Evolutionary conservation across 2,329 filamentous ascomycete genomes (phyloP), one percentile per base, ranked within the genome.

Genomic region (Neofusicoccum ribis): DNA sequence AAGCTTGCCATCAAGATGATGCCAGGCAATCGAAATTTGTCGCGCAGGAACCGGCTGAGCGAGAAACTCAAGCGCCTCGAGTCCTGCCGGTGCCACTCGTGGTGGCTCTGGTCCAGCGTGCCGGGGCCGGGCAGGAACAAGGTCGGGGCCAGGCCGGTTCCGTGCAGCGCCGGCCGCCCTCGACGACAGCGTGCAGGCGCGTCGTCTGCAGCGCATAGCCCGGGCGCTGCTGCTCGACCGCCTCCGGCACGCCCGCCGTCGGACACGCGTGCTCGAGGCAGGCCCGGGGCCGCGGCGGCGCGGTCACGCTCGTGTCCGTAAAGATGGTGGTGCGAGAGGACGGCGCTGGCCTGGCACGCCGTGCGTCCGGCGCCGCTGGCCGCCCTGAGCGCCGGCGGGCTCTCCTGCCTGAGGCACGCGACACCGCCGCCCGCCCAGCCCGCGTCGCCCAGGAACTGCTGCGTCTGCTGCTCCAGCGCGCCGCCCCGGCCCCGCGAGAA

Each of bases 251-350:
- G 23, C 61, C 50, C 9, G 61, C 23, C 5, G 41, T 36, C 37
- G 61, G 61, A 23, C 56, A 47, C 5, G 44, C 41, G 34, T 39
- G 27, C 20, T 56, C 41, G 31, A 56, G 39, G 41, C 46, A 47
- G 39, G 11, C 17, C 15, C 23, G n/a, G n/a, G 46, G 56, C 27
- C 41, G 50, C 14, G 15, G 39, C 65, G 79, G 69, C 7, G 64
- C 69, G 4, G 65, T 61, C 12, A 73, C 66, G 15, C 66, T 65
- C 7, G 68, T 59, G 39, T 71, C 68, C 5, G 72, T 67, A 64
- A 78, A 78, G 2, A 73, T 44, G 43, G 23, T 70, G 73, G 67
- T 79, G 76, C 2, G 72, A 73, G 20, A 77, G 68, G 41, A 78
- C 70, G 12, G 77, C 63, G 0, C 73, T 70, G 1, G 76, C 67